Base-by-base conservation (phyloP, 768 basidiomycete genomes). In the Calvatia gigantea region DNA sequence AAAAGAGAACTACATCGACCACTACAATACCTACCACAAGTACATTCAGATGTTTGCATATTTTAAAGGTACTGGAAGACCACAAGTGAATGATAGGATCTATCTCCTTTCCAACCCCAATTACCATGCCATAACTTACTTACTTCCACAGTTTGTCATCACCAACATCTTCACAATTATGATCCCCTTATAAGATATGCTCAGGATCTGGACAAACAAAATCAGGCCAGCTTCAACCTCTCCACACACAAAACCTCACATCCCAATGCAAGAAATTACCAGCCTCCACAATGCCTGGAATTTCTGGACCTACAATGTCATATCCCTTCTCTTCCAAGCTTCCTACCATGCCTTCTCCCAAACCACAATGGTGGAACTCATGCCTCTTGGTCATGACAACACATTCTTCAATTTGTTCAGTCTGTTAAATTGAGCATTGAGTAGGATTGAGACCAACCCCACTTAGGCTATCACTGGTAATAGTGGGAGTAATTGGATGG, bases 381-480 rank as follows among this genome's bases (percentile, higher is more conserved):
- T 87, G 5, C 91, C 91, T 11, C 87, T 89, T 1, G 92, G 91
- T 63, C 91, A 94, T 61, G 93, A 92, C 72, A 94, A 94, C 67
- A 88, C 91, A 2, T 78, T 94, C 23, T 94, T 89, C 61, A 89
- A 88, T 6, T 78, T 94, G 25, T n/a, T n/a, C n/a, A n/a, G n/a
- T n/a, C n/a, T n/a, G n/a, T 91, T 87, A 3, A 91, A 91, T 67
- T 82, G 89, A 9, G 89, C 89, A 0, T 90, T 88, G 17, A 88
- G 86, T 1, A 89, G 91, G 81, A 84, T 93, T 39, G 91, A 91
- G 0, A 89, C 91, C 0, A 92, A 89, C 58, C 89, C 91, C 7
- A 85, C 92, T 35, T 88, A 91, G 65, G 88, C 83, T 2, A 91
- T 92, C 64, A 91, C 93, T 56, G 75, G 90, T 68, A 73, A 72